Base-by-base conservation (phyloP, 192 early-diverging fungal genomes). In the Mortierella antarctica region DNA sequence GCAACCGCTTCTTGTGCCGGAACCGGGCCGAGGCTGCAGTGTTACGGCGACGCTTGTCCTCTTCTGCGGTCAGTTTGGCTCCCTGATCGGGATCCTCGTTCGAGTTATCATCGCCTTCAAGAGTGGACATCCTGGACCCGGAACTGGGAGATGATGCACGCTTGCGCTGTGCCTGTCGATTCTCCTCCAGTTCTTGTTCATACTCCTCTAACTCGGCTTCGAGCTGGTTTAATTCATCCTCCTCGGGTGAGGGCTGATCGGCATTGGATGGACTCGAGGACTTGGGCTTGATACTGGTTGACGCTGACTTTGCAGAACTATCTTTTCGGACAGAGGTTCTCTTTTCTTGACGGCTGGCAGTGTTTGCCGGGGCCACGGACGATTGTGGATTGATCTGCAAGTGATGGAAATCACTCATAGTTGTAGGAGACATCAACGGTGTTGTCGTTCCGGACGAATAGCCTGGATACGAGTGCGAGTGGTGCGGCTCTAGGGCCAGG, bases 21-120 rank as follows among this genome's bases (percentile, higher is more conserved):
- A 99, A 99, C 18, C 98, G 86, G 14, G 96, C 97, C 7, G 94
- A 96, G 2, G 98, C 98, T 6, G 92, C 96, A 4, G 96, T 99
- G 89, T 99, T 99, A 53, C 97, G 88, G 20, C 92, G 86, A 51
- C 97, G 90, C 86, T 98, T 97, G 82, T 99, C 96, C 42, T 92
- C 93, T 49, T 93, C 90, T 4, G 88, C 89, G 0, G 85, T 79
- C 15, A 72, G 45, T 60, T 78, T 71, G 5, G 55, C 40, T 7
- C 59, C 44, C 45, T 70, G 68, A 7, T 83, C 82, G 6, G 70
- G 54, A 40, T 83, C 74, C 7, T 76, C 66, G 23, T 13, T 48
- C 1, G 23, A 31, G 31, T 31, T 31, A 31, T 31, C 31, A 4
- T 21, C 18, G 54, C 54, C 11, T 20, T 15, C 54, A 20, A 15